Evolutionary conservation across 495 filamentous ascomycete species (phyloP), one percentile per base, ranked within the genome.

Genomic region (Bathelium albidoporum): DNA sequence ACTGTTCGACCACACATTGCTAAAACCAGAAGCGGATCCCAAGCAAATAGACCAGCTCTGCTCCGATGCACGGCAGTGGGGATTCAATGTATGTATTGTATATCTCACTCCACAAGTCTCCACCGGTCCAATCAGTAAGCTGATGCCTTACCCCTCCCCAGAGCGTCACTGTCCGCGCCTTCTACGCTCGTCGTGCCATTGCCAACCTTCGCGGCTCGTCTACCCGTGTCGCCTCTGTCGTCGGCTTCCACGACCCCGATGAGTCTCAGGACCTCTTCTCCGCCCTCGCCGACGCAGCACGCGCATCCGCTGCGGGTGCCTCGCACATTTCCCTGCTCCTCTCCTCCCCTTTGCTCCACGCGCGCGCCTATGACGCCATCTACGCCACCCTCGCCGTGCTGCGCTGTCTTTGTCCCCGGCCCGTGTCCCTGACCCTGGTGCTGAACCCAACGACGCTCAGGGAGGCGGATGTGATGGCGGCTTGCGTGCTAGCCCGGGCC

Each of bases 261-360:
- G 49, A 55, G 29, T 5, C 12, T 10, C 49, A 55, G 29, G 49
- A 55, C 4, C 49, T 55, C 49, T 55, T 55, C 49, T 28, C 41
- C 24, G 32, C 22, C 65, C 26, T 32, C 55, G 74, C 71, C 43
- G 85, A 88, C 68, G 80, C 85, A 1, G 71, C 72, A 32, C 72
- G 76, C 18, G 86, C 86, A 10, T 71, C 87, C 58, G 68, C 65
- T 16, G 74, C 78, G 9, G 87, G 87, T 10, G 85, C 87, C 2
- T 71, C 66, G 0, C 87, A 89, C 66, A 76, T 89, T n/a, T 87
- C 89, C 67, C 83, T 87, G 78, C 87, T 89, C 12, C 77, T 89
- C 60, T 84, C 87, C 59, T 80, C 83, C 65, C 72, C 73, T 2
- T 73, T 80, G 11, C 73, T 89, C 20, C 82, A 83, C 63, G 64